Evolutionary conservation across 306 rosid genomes (phyloP).

Genomic region (Crotalaria pallida): DNA sequence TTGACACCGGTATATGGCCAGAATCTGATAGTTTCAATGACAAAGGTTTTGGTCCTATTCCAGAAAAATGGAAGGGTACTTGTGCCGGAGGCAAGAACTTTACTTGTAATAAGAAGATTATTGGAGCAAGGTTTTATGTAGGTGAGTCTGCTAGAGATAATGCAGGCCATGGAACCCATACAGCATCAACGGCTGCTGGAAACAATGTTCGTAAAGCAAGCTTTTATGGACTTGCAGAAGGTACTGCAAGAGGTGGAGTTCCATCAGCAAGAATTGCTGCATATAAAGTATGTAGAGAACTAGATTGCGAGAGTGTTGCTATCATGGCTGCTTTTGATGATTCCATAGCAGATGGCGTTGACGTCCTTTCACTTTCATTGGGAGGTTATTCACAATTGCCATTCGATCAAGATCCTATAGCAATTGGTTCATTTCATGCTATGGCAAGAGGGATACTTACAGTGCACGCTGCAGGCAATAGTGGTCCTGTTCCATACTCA

Average conservation of each 20-base stretch:
- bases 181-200: too few species aligned
- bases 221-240: too few species aligned
- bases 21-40: conserved; percentile 31
- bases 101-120: conserved; percentile 34
- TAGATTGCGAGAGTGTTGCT: not conserved
- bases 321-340: conserved; percentile 43
- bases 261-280: not conserved
- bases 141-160: not conserved
- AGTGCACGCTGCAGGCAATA: conserved; percentile 34
- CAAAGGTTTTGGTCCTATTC: conserved; percentile 27
- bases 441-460: conserved; percentile 38
- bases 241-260: too few species aligned
- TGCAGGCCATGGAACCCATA: not conserved
- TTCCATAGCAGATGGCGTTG: conserved; percentile 45
- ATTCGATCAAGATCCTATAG: conserved; percentile 2
- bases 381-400: fast-evolving
- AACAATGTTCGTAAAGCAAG: too few species aligned
- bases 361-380: conserved; percentile 27
- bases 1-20: conserved; percentile 19
- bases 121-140: not conserved
- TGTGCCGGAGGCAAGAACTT: conserved; percentile 20
- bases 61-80: conserved; percentile 29
- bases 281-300: not conserved
- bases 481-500: conserved; percentile 8
- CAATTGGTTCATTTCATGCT: conserved; percentile 47